Evolutionary conservation across 768 basidiomycete genomes (phyloP).

Genomic region (Tulasnella sp.): DNA sequence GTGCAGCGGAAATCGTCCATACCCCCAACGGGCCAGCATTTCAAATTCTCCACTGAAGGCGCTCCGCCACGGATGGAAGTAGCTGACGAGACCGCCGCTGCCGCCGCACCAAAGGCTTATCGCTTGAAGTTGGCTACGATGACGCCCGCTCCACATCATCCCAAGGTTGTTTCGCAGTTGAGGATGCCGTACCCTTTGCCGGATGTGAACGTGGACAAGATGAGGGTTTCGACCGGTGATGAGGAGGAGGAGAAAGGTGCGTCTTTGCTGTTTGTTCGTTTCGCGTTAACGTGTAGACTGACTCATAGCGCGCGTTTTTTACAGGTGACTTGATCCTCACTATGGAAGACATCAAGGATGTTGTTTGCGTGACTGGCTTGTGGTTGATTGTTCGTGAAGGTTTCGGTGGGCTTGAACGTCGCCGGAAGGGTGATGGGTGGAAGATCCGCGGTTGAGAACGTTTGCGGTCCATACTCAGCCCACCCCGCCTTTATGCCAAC

Average conservation of each 20-base stretch:
- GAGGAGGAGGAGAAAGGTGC: not conserved
- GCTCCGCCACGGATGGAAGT: not conserved
- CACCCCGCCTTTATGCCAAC: not conserved
- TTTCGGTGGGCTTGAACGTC: slow-evolving; percentile 81
- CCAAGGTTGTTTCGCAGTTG: slow-evolving; percentile 84
- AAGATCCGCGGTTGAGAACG: slow-evolving; percentile 48
- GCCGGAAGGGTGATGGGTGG: slow-evolving; percentile 73
- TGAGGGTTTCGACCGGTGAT: slow-evolving; percentile 1
- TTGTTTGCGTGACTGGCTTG: slow-evolving; percentile 76
- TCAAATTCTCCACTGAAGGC: not conserved
- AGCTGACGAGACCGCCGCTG: not conserved
- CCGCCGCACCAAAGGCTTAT: slow-evolving; percentile 1
- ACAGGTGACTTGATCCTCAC: slow-evolving; percentile 51
- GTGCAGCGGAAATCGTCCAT: not conserved
- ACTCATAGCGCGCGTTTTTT: not conserved
- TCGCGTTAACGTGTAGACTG: not conserved
- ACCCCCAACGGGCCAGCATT: not conserved
- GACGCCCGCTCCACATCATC: slow-evolving; percentile 90
- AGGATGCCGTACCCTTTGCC: slow-evolving; percentile 86
- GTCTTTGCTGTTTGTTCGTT: not conserved
- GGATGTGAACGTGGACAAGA: slow-evolving; percentile 46
- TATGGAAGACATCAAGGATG: slow-evolving; percentile 91
- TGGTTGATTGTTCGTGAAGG: slow-evolving; percentile 90
- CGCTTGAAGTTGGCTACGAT: slow-evolving; percentile 70
- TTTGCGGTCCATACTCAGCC: not conserved